Percentiles rank a stretch among this genome's conserved stretches.
These are phyloP conservation scores for Mycena maculata DNA, from an alignment of 768 basidiomycete species.

Conservation along the genomic window DNA sequence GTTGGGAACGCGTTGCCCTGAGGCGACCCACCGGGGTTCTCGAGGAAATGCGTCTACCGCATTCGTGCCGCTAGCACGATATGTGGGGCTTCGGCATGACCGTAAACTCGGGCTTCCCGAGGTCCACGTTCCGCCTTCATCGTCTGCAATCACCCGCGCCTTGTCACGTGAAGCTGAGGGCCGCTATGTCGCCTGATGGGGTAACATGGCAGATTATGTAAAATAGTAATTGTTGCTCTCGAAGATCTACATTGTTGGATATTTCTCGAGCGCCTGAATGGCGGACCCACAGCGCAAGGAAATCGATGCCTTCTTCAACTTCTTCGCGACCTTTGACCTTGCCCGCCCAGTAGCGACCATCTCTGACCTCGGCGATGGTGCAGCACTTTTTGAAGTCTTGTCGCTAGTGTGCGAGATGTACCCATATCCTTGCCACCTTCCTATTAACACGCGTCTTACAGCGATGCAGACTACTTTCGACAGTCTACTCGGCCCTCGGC, in stretches of 20 bases:
- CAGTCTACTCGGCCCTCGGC: constrained; percentile 66
- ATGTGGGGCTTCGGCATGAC: no score
- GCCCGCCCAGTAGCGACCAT: constrained; percentile 69
- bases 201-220: no score
- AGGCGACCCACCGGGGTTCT: no score
- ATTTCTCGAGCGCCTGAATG: constrained; percentile 36
- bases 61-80: no score
- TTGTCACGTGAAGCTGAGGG: no score
- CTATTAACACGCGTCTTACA: constrained; percentile 44
- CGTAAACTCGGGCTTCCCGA: no score
- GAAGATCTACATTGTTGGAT: background rate
- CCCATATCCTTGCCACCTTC: constrained; percentile 11
- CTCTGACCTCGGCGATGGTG: constrained; percentile 84
- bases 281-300: constrained; percentile 62
- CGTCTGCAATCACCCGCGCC: no score
- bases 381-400: constrained; percentile 80
- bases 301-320: constrained; percentile 83
- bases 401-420: constrained; percentile 70
- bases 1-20: no score
- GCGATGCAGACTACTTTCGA: constrained; percentile 85
- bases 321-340: constrained; percentile 81
- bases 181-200: no score
- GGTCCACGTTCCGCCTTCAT: no score
- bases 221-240: background rate
- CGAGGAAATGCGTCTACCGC: no score